These are phyloP conservation scores for Deuterostichococcus epilithicus DNA, from an alignment of 139 green algal species.

Conservation along the genomic window DNA sequence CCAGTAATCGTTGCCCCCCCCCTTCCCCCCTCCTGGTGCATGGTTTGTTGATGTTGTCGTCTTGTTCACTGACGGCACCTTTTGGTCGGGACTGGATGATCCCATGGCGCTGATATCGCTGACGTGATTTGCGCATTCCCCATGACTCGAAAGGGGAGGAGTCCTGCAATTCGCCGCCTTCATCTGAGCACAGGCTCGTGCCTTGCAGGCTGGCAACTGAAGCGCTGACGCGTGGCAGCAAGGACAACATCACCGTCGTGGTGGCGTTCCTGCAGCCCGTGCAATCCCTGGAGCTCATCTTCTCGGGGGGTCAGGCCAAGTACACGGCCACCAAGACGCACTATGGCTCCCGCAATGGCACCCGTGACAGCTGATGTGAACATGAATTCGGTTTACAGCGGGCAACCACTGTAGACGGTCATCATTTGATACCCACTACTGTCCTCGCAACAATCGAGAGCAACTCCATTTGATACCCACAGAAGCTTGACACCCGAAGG, in stretches of 20 bases:
- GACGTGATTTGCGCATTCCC: background rate
- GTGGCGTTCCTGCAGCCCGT: constrained; percentile 72
- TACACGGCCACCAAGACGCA: constrained; percentile 1
- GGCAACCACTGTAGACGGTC: too few species aligned
- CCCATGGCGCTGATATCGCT: background rate
- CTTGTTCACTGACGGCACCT: too few species aligned
- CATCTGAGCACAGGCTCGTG: background rate
- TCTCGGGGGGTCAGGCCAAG: constrained; percentile 18
- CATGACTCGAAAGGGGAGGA: background rate
- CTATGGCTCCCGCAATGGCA: background rate
- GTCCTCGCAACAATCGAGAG: too few species aligned
- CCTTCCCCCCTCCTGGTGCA: too few species aligned
- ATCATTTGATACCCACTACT: too few species aligned
- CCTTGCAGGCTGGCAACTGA: constrained; percentile 65
- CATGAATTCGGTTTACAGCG: too few species aligned
- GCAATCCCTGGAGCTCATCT: constrained; percentile 56
- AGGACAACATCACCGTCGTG: constrained; percentile 79
- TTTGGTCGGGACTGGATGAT: too few species aligned
- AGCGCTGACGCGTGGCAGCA: constrained; percentile 60
- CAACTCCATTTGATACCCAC: too few species aligned
- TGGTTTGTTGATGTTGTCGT: too few species aligned
- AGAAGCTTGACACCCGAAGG: too few species aligned
- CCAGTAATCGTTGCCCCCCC: too few species aligned
- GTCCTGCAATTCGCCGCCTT: background rate
- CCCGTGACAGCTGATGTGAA: too few species aligned